These are phyloP conservation scores for Kurtzmaniella quercitrusa DNA, from an alignment of 1,139 yeast species.

Conservation along the genomic window DNA sequence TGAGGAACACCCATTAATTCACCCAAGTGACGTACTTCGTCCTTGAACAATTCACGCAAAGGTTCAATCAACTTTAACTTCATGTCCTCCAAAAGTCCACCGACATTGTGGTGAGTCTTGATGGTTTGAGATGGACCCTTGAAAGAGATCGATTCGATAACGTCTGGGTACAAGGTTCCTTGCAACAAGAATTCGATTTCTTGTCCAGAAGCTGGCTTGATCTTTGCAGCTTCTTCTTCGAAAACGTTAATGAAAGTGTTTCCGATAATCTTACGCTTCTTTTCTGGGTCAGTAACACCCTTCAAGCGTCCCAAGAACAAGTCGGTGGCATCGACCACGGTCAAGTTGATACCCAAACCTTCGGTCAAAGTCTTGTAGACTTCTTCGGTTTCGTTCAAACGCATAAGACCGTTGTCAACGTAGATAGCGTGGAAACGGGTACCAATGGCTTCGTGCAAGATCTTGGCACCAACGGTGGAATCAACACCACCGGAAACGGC, in stretches of 20 bases:
- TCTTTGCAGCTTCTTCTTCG: constrained; percentile 92
- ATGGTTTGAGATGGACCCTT: constrained; percentile 99
- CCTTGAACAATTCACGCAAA: constrained; percentile 95
- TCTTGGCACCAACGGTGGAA: constrained; percentile 97
- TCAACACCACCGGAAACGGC: constrained; percentile 99
- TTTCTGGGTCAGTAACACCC: constrained; percentile 98
- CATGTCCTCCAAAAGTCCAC: constrained; percentile 97
- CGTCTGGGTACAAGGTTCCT: constrained; percentile 98
- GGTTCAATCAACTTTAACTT: constrained; percentile 98
- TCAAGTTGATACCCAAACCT: constrained; percentile 90
- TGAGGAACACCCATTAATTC: constrained; percentile 92
- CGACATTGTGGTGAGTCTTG: constrained; percentile 98
- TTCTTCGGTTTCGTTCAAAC: constrained; percentile 84
- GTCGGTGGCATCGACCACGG: constrained; percentile 92
- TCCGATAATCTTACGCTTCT: constrained; percentile 98
- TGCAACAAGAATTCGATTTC: constrained; percentile 92
- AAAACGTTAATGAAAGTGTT: constrained; percentile 96
- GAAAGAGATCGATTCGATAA: constrained; percentile 95
- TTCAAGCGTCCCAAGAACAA: constrained; percentile 80
- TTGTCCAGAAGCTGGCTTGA: constrained; percentile 84
- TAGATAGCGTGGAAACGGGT: constrained; percentile 97
- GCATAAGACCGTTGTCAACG: constrained; percentile 97
- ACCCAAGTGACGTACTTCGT: constrained; percentile 96
- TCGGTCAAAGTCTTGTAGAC: constrained; percentile 88
- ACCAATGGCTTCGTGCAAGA: constrained; percentile 98